Evolutionary conservation across 2,329 filamentous ascomycete genomes (phyloP).

Genomic region (Colletotrichum cereale): DNA sequence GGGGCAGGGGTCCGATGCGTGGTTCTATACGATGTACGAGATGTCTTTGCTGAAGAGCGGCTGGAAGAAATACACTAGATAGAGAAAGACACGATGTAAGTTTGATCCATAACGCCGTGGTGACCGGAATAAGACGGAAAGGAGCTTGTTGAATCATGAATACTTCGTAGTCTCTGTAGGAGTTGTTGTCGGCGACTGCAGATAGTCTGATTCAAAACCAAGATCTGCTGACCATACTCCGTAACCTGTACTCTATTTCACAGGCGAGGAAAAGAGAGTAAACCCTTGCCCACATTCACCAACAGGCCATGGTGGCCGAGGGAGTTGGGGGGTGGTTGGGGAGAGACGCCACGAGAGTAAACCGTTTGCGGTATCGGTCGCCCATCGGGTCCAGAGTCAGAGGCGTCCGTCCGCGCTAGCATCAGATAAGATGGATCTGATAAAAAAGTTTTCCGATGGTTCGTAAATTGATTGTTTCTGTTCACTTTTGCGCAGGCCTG

Average conservation of each 20-base stretch:
- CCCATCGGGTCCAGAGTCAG: constrained; percentile 4
- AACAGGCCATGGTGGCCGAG: constrained; percentile 1
- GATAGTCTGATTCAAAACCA: not conserved
- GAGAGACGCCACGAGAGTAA: constrained; percentile 13
- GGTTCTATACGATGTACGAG: constrained; percentile 6
- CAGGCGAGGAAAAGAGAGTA: not conserved
- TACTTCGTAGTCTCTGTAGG: not conserved
- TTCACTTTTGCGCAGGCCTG: constrained; percentile 3
- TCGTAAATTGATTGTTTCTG: not conserved
- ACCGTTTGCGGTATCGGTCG: constrained; percentile 33
- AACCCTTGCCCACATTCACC: not conserved
- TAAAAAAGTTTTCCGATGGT: constrained; percentile 30
- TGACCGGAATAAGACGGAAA: not conserved
- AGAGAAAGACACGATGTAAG: not conserved
- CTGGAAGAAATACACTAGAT: not conserved
- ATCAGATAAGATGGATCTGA: constrained; percentile 41
- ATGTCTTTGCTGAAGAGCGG: not conserved
- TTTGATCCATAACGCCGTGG: too few relatives aligned
- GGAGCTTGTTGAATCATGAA: not conserved
- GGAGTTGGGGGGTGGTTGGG: constrained; percentile 19
- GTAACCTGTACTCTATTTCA: not conserved
- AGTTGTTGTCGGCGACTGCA: not conserved
- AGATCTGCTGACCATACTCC: not conserved
- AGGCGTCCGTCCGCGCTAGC: constrained; percentile 21
- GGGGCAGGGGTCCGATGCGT: not conserved